Conservation (phyloP, 2,329 filamentous ascomycete species). For the Ophiocordyceps camponoti-floridani region DNA sequence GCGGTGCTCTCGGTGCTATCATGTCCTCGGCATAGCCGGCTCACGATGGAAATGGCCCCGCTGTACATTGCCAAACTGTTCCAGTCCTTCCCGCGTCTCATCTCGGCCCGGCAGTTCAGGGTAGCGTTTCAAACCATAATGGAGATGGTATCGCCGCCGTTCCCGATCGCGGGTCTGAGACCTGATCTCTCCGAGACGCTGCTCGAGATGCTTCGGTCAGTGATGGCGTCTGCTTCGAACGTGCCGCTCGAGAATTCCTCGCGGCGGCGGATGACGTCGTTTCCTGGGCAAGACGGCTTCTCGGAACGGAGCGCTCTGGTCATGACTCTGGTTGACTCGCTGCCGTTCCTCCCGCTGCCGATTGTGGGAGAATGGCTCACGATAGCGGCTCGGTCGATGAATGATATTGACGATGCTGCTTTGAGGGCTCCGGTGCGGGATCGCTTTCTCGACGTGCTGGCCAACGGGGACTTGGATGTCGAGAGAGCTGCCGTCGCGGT, state of each 20-base stretch:
- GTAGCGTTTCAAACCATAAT: conserved; percentile 76
- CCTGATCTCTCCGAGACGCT: conserved; percentile 65
- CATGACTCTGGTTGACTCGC: conserved; percentile 60
- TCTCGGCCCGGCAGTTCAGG: conserved; percentile 73
- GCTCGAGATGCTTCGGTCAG: conserved; percentile 57
- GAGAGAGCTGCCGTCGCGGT: conserved; percentile 64
- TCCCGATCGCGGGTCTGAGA: conserved; percentile 51
- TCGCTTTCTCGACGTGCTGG: conserved; percentile 64
- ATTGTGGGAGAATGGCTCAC: conserved; percentile 70
- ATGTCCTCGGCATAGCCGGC: conserved; percentile 54
- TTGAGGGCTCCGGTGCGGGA: conserved; percentile 49
- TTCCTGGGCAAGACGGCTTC: conserved; percentile 12
- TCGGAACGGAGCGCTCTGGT: conserved; percentile 67
- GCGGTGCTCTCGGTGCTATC: conserved; percentile 66
- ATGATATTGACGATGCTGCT: conserved; percentile 38
- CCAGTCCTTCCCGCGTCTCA: conserved; percentile 56
- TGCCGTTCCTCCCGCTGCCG: conserved; percentile 53
- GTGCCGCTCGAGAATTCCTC: conserved; percentile 18
- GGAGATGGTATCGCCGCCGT: conserved; percentile 66
- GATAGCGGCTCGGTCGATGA: conserved; percentile 48
- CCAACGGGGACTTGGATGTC: conserved; percentile 74
- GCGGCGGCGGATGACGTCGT: conserved; percentile 11
- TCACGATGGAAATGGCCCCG: conserved; percentile 56
- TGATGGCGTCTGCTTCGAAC: conserved; percentile 33
- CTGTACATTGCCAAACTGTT: conserved; percentile 75